Evolutionary conservation across 805 yeast genomes (phyloP).

Genomic region (Lipomyces kockii): DNA sequence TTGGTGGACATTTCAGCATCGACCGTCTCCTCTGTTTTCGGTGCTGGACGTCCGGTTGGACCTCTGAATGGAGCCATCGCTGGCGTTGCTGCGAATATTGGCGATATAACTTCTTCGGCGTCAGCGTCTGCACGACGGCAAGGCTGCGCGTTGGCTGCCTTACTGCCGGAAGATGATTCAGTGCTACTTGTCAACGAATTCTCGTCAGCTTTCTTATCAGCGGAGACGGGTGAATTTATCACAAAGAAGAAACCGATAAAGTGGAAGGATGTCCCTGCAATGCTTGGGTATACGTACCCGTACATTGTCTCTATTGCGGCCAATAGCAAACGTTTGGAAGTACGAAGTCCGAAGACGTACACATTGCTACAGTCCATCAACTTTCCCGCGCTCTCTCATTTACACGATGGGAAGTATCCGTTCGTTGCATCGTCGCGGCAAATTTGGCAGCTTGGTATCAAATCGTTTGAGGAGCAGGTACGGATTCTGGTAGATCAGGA

Average conservation of each 20-base stretch:
- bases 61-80: slow-evolving; percentile 40
- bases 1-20: slow-evolving; percentile 28
- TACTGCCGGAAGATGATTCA: slow-evolving; percentile 23
- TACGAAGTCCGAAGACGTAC: slow-evolving; percentile 49
- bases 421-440: slow-evolving; percentile 43
- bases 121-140: slow-evolving; percentile 34
- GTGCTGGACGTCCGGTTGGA: slow-evolving; percentile 34
- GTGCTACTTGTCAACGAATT: slow-evolving; percentile 31
- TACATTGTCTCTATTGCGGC: slow-evolving; percentile 46
- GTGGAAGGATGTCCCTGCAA: slow-evolving; percentile 40
- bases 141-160: slow-evolving; percentile 28
- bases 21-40: slow-evolving; percentile 26
- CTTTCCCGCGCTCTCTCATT: slow-evolving; percentile 37
- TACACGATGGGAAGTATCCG: slow-evolving; percentile 42
- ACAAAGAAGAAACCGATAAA: slow-evolving; percentile 23
- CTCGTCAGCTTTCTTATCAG: slow-evolving; percentile 26
- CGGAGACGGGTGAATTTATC: slow-evolving; percentile 18
- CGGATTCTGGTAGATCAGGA: slow-evolving; percentile 42
- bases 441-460: slow-evolving; percentile 42
- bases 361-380: slow-evolving; percentile 46
- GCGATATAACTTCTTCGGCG: slow-evolving; percentile 19
- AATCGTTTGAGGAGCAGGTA: slow-evolving; percentile 47
- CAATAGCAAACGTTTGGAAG: slow-evolving; percentile 43
- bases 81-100: slow-evolving; percentile 28
- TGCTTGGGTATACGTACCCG: slow-evolving; percentile 49